These are phyloP conservation scores for Clarireedia homoeocarpa DNA, from an alignment of 2,329 filamentous ascomycete genomes.

Conservation along the genomic window DNA sequence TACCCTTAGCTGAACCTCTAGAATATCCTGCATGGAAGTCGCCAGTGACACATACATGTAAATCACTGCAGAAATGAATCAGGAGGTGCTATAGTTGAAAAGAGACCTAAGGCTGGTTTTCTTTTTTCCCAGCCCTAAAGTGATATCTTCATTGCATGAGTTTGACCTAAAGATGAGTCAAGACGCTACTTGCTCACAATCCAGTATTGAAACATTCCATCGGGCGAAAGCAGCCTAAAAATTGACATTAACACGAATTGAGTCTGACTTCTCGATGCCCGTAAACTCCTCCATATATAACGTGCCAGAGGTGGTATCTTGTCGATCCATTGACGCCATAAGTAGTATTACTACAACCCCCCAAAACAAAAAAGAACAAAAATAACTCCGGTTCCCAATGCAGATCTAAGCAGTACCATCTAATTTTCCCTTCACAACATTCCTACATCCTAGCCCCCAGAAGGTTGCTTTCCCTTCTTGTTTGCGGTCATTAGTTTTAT, in stretches of 20 bases:
- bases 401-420: neutral
- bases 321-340: neutral
- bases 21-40: too few relatives aligned
- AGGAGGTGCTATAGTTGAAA: too few relatives aligned
- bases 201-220: neutral
- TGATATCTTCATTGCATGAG: neutral
- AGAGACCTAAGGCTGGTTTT: too few relatives aligned
- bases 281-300: neutral
- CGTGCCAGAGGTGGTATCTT: conserved; percentile 2
- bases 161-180: neutral
- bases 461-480: conserved; percentile 39
- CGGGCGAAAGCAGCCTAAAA: neutral
- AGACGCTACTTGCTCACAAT: neutral
- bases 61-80: too few relatives aligned
- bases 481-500: conserved; percentile 54
- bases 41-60: too few relatives aligned
- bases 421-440: neutral
- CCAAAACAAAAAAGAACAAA: too few relatives aligned
- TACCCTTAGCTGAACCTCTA: too few relatives aligned
- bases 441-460: neutral
- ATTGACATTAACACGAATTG: neutral
- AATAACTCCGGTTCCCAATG: neutral
- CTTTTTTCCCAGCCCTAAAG: too few relatives aligned
- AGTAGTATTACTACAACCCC: neutral
- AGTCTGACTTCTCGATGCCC: neutral